Conservation (phyloP, 768 basidiomycete genomes). For the Tricholoma matsutake region DNA sequence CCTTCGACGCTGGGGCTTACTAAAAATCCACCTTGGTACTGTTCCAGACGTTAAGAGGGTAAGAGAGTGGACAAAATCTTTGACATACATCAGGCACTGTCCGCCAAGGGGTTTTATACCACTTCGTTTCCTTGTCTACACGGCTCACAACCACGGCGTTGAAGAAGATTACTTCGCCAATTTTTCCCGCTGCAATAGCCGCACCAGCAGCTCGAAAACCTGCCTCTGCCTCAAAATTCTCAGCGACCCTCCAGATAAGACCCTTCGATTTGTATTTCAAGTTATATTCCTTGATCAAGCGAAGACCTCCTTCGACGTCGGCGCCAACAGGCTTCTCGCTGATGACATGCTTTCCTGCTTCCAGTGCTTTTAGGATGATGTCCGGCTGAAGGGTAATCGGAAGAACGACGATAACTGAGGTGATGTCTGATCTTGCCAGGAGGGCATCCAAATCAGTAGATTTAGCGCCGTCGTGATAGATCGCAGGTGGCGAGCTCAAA, state of each 20-base stretch:
- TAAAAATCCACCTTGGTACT: constrained; percentile 84
- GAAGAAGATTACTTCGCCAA: constrained; percentile 73
- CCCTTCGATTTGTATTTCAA: constrained; percentile 68
- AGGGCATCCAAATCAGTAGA: constrained; percentile 54
- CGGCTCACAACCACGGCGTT: constrained; percentile 48
- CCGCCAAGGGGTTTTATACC: constrained; percentile 83
- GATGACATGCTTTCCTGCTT: constrained; percentile 83
- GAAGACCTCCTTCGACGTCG: constrained; percentile 59
- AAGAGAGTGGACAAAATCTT: background rate
- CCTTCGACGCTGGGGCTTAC: constrained; percentile 38
- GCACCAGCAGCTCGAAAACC: constrained; percentile 46
- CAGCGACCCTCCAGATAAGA: constrained; percentile 37
- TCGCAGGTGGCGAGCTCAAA: constrained; percentile 37
- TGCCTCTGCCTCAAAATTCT: constrained; percentile 62
- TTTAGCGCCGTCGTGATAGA: constrained; percentile 56
- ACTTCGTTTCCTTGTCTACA: constrained; percentile 63
- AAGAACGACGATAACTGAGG: constrained; percentile 70
- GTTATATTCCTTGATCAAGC: constrained; percentile 67
- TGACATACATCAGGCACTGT: constrained; percentile 71
- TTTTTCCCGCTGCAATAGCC: constrained; percentile 53
- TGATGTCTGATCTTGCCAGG: constrained; percentile 64
- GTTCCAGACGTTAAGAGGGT: constrained; percentile 1
- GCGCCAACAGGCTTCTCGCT: constrained; percentile 86
- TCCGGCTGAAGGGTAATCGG: constrained; percentile 75
- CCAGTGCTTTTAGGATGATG: constrained; percentile 59